Evolutionary conservation across 2,329 filamentous ascomycete species (phyloP), one percentile per base, ranked within the genome.

Genomic region (Colletotrichum agaves): DNA sequence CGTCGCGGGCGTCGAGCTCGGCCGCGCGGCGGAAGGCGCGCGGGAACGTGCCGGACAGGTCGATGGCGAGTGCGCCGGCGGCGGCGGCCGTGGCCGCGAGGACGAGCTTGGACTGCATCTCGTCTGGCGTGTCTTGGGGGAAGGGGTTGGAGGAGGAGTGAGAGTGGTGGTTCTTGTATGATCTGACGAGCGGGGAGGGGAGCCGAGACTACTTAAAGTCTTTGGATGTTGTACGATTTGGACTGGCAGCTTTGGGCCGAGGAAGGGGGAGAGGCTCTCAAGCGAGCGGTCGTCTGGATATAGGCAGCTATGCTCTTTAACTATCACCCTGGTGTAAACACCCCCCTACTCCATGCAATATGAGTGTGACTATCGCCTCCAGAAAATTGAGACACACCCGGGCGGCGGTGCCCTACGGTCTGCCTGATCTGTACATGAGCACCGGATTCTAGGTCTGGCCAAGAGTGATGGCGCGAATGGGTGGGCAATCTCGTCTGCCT

Each of bases 31-130:
- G 50, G 53, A 59, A 27, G n/a, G 41, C 27, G 4, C 46, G 37
- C 10, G 61, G 64, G 53, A 64, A 39, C 19, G 37, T 33, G 46
- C 64, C 61, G n/a, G 60, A 55, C 31, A 69, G 23, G 19, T 69
- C 67, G 35, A 62, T 19, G 47, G 63, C 67, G 27, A 63, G 31
- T 13, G 41, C 53, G 58, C 52, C 52, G 41, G 62, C n/a, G n/a
- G n/a, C n/a, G n/a, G 46, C 50, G 46, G 39, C 56, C 23, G 60
- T 35, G 31, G 60, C 61, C 31, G 35, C 43, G 59, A 67, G 27
- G 52, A 67, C 19, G 52, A 64, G 37, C 44, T 64, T 64, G 53
- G 52, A 67, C 64, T 67, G 64, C 64, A 67, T 67, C 27, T 44
- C 44, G 39, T 27, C 2, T 21, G 57, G 33, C 8, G 31, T 27